Conservation (phyloP, 2,329 filamentous ascomycete species). For the Capronia americana region DNA sequence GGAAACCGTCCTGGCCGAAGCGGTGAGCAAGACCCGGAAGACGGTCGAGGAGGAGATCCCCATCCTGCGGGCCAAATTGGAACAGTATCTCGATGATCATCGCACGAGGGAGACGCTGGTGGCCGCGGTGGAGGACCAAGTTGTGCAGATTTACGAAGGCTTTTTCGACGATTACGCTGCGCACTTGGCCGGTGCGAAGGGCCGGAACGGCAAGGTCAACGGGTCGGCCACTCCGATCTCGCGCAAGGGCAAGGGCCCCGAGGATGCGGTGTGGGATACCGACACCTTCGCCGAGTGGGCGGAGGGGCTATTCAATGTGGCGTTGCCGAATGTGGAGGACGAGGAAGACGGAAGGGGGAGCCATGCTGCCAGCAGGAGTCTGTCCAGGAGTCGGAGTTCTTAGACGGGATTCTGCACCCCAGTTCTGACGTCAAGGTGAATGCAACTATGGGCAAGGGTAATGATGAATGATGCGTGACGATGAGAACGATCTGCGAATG, state of each 20-base stretch:
- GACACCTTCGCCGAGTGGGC: constrained; percentile 70
- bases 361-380: constrained; percentile 36
- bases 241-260: constrained; percentile 64
- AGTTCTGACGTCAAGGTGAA: not conserved
- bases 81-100: constrained; percentile 69
- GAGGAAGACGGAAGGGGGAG: constrained; percentile 39
- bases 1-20: constrained; percentile 48
- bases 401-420: constrained; percentile 14
- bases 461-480: constrained; percentile 1
- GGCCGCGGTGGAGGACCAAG: constrained; percentile 68
- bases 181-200: constrained; percentile 39
- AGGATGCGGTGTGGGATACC: constrained; percentile 69
- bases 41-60: constrained; percentile 65
- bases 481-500: not conserved
- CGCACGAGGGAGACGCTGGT: constrained; percentile 70
- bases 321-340: constrained; percentile 42
- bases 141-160: constrained; percentile 67
- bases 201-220: constrained; percentile 41
- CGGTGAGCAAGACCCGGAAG: constrained; percentile 57
- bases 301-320: constrained; percentile 60
- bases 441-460: not conserved
- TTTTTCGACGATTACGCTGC: constrained; percentile 62
- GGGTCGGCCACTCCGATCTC: constrained; percentile 42
- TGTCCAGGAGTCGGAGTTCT: constrained; percentile 35
- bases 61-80: constrained; percentile 61